A percentile compares a stretch with the other conserved stretches of the same genome.
These are phyloP conservation scores for Phytophthora pluvialis DNA, from an alignment of 352 stramenopile species.

Conservation along the genomic window DNA sequence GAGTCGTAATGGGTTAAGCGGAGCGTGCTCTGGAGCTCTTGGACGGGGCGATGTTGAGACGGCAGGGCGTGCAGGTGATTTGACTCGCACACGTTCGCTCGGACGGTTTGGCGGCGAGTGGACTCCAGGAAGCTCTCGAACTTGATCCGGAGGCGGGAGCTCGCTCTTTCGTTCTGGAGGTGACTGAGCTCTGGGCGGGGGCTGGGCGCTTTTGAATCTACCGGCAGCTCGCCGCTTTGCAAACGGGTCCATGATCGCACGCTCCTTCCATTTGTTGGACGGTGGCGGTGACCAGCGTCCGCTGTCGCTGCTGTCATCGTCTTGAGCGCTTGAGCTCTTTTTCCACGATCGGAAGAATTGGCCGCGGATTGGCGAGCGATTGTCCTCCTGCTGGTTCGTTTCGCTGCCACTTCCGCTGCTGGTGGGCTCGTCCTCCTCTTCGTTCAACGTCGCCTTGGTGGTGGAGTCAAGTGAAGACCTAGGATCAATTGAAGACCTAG, in stretches of 20 bases:
- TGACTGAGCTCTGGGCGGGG: slow-evolving; percentile 1
- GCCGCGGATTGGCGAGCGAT: slow-evolving; percentile 25
- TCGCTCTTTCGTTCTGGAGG: background rate
- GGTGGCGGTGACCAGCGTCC: slow-evolving; percentile 27
- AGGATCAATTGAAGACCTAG: background rate
- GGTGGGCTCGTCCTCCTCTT: slow-evolving; percentile 25
- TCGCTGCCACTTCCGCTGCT: slow-evolving; percentile 25
- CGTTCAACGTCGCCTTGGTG: background rate
- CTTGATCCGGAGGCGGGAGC: background rate
- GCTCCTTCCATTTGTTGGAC: slow-evolving; percentile 79
- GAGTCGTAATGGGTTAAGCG: slow-evolving; percentile 31
- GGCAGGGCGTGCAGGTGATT: background rate
- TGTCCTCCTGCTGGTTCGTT: slow-evolving; percentile 38
- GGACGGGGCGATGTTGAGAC: slow-evolving; percentile 19
- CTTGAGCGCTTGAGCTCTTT: slow-evolving; percentile 24
- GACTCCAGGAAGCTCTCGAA: background rate
- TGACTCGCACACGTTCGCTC: background rate
- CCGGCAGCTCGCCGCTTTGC: slow-evolving; percentile 47
- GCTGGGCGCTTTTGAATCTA: slow-evolving; percentile 10
- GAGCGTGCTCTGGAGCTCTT: slow-evolving; percentile 1
- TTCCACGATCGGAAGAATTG: slow-evolving; percentile 73
- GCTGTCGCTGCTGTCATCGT: slow-evolving; percentile 26
- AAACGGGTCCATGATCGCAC: slow-evolving; percentile 73
- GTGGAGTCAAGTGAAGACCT: slow-evolving; percentile 1
- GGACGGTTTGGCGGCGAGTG: slow-evolving; percentile 2